Conservation (phyloP, 257 asterid genomes). For the Nemophila menziesii region DNA sequence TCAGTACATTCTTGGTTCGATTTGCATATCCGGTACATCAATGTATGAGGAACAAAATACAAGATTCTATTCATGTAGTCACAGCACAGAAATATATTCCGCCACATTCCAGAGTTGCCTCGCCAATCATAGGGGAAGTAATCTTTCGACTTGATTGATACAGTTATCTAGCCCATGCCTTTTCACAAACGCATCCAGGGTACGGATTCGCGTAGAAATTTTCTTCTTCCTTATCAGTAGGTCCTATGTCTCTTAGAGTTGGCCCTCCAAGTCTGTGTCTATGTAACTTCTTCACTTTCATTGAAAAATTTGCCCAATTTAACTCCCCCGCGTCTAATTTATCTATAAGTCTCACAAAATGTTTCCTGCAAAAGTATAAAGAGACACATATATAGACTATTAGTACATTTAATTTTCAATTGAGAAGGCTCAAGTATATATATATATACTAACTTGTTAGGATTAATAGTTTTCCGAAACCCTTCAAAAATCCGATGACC, state of each 20-base stretch:
- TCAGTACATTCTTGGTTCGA: too few relatives aligned
- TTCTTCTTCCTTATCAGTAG: conserved; percentile 20
- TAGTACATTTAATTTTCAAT: neutral
- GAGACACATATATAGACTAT: neutral
- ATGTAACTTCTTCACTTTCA: conserved; percentile 16
- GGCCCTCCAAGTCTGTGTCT: conserved; percentile 27
- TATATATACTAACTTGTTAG: conserved; percentile 20
- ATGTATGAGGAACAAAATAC: too few relatives aligned
- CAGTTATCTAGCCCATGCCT: neutral
- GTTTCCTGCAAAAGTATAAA: conserved; percentile 12
- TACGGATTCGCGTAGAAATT: conserved; percentile 29
- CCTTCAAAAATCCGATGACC: conserved; percentile 28
- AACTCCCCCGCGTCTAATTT: conserved; percentile 17
- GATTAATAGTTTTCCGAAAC: conserved; percentile 27
- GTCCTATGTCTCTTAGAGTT: conserved; percentile 16
- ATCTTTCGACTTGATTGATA: too few relatives aligned
- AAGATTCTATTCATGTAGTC: too few relatives aligned
- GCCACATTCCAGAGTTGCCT: too few relatives aligned
- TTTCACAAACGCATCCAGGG: conserved; percentile 31
- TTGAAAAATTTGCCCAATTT: conserved; percentile 21
- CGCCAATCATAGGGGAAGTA: neutral
- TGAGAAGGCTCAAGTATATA: neutral
- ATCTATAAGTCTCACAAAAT: conserved; percentile 19
- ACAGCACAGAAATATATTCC: too few relatives aligned
- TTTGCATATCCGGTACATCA: too few relatives aligned